Conservation (phyloP, 495 filamentous ascomycete genomes). For the Friedmanniomyces simplex region DNA sequence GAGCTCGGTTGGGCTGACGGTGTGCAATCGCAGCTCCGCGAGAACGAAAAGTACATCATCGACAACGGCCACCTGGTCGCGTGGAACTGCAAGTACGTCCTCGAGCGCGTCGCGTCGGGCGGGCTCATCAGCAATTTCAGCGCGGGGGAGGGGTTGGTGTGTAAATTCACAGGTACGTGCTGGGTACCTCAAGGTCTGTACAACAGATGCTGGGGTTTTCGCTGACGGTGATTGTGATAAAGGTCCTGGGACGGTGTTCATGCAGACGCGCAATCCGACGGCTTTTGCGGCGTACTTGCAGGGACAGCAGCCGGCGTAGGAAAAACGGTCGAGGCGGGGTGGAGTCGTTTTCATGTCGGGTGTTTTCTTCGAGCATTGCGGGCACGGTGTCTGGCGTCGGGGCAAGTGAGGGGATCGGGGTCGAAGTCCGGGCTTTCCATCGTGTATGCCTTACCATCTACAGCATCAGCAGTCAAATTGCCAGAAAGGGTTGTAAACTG, state of each 20-base stretch:
- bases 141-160: conserved; percentile 79
- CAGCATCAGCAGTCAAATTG: too few species aligned
- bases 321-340: background rate
- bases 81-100: conserved; percentile 90
- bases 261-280: conserved; percentile 80
- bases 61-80: conserved; percentile 95
- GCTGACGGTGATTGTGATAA: background rate
- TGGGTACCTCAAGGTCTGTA: too few species aligned
- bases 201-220: too few species aligned
- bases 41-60: conserved; percentile 77
- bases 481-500: too few species aligned
- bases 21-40: conserved; percentile 43
- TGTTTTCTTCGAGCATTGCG: too few species aligned
- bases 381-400: too few species aligned
- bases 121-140: conserved; percentile 73
- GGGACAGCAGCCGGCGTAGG: conserved; percentile 23
- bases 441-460: too few species aligned
- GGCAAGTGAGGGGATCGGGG: too few species aligned
- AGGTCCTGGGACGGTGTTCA: conserved; percentile 81
- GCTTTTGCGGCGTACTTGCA: conserved; percentile 45
- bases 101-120: conserved; percentile 80
- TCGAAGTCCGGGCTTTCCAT: too few species aligned
- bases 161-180: conserved; percentile 65
- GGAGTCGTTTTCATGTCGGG: too few species aligned
- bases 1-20: conserved; percentile 3